These are phyloP conservation scores for Backusella mclennaniae DNA, from an alignment of 192 early-diverging fungal genomes.

Conservation along the genomic window DNA sequence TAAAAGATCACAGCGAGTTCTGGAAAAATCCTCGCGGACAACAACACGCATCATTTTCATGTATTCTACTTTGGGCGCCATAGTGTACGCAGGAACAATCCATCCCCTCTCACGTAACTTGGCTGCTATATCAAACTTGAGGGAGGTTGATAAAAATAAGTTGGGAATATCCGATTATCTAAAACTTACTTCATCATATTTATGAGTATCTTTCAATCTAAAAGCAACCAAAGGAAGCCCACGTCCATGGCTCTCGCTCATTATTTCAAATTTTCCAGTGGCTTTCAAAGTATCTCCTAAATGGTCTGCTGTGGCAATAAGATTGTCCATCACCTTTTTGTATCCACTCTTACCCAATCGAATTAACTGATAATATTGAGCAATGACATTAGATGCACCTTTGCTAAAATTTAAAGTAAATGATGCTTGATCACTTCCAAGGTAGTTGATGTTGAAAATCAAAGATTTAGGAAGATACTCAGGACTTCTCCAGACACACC, in stretches of 20 bases:
- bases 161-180: not conserved
- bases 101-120: constrained; percentile 66
- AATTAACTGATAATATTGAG: constrained; percentile 83
- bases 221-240: constrained; percentile 71
- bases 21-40: constrained; percentile 52
- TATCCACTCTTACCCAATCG: constrained; percentile 69
- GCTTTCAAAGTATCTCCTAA: constrained; percentile 52
- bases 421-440: constrained; percentile 50
- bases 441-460: constrained; percentile 74
- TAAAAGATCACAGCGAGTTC: constrained; percentile 29
- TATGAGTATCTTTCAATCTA: constrained; percentile 35
- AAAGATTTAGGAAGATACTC: constrained; percentile 72
- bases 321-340: constrained; percentile 62
- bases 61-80: constrained; percentile 49
- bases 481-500: constrained; percentile 71
- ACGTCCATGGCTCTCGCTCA: constrained; percentile 40
- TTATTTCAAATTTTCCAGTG: constrained; percentile 61
- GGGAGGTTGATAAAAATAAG: constrained; percentile 10
- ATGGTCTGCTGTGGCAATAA: constrained; percentile 55
- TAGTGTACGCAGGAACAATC: constrained; percentile 78
- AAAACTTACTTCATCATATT: constrained; percentile 37
- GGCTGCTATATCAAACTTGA: constrained; percentile 56
- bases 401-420: constrained; percentile 82
- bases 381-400: constrained; percentile 66
- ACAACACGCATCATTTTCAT: constrained; percentile 67